A percentile compares a stretch with the other conserved stretches of the same genome.
Conservation (phyloP, 208 protist genomes). For the Vickermania spadyakhi region DNA sequence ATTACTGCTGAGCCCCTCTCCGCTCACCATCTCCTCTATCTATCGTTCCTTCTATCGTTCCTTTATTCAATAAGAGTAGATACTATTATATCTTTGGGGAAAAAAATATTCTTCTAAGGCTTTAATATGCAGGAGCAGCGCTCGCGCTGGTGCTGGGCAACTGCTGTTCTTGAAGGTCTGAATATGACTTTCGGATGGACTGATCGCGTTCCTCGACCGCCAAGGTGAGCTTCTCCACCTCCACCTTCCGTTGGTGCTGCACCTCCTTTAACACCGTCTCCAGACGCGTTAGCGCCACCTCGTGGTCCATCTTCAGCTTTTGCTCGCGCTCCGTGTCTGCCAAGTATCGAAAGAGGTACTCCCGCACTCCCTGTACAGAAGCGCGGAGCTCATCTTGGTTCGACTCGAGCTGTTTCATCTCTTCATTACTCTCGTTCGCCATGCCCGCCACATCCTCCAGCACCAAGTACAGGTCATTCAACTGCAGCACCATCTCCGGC, state of each 20-base stretch:
- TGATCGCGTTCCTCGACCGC: slow-evolving; percentile 62
- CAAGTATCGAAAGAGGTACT: slow-evolving; percentile 44
- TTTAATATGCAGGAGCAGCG: neutral
- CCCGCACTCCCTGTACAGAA: slow-evolving; percentile 38
- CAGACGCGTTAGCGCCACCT: slow-evolving; percentile 32
- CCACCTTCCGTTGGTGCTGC: slow-evolving; percentile 19
- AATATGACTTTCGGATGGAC: slow-evolving; percentile 43
- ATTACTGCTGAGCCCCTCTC: too few relatives aligned
- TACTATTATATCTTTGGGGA: too few relatives aligned
- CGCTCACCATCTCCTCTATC: too few relatives aligned
- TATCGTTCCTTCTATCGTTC: too few relatives aligned
- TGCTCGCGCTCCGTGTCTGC: slow-evolving; percentile 24
- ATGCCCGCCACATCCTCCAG: slow-evolving; percentile 69
- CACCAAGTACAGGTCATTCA: slow-evolving; percentile 79
- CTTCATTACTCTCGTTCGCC: slow-evolving; percentile 40
- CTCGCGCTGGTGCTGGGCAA: neutral
- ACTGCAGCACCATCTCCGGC: slow-evolving; percentile 67
- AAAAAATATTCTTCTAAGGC: too few relatives aligned
- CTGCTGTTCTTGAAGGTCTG: slow-evolving; percentile 4
- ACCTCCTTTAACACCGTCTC: slow-evolving; percentile 33
- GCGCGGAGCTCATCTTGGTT: slow-evolving; percentile 51
- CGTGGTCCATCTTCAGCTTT: slow-evolving; percentile 39
- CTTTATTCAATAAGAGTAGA: slow-evolving; percentile 8
- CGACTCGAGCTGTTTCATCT: slow-evolving; percentile 35
- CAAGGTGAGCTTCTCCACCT: slow-evolving; percentile 36